Conservation (phyloP, 768 basidiomycete species). For the Tricholoma matsutake region DNA sequence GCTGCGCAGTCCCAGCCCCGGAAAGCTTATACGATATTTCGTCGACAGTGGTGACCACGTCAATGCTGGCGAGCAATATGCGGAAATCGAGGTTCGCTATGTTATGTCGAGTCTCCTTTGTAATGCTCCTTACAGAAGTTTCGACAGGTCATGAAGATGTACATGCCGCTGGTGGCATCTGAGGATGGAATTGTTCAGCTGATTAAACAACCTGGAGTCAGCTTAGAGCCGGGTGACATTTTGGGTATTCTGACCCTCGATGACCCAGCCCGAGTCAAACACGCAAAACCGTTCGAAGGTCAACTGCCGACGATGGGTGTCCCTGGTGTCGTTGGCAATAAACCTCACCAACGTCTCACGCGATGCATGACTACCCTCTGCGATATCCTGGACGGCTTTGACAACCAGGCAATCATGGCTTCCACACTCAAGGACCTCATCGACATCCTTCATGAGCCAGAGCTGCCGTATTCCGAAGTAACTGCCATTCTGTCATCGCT, state of each 20-base stretch:
- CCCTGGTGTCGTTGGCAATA: constrained; percentile 83
- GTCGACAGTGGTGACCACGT: constrained; percentile 98
- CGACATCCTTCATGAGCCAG: constrained; percentile 75
- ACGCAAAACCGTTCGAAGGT: constrained; percentile 97
- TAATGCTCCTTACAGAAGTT: constrained; percentile 1
- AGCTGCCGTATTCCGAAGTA: constrained; percentile 86
- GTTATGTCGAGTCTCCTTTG: not conserved
- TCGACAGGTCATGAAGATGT: constrained; percentile 95
- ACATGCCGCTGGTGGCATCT: constrained; percentile 93
- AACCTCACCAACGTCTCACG: constrained; percentile 82
- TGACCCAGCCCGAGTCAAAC: constrained; percentile 93
- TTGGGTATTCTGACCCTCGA: constrained; percentile 96
- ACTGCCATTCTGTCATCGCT: constrained; percentile 81
- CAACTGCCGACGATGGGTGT: constrained; percentile 85
- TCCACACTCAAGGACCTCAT: constrained; percentile 85
- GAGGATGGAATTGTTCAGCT: constrained; percentile 95
- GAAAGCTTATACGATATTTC: constrained; percentile 91
- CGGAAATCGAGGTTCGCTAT: constrained; percentile 85
- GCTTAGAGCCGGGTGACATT: constrained; percentile 94
- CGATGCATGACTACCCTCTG: constrained; percentile 73
- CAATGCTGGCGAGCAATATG: constrained; percentile 94
- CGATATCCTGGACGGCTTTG: constrained; percentile 95
- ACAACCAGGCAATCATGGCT: constrained; percentile 91
- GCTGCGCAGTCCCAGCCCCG: constrained; percentile 91
- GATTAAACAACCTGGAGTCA: constrained; percentile 97